Evolutionary conservation across 257 asterid genomes (phyloP).

Genomic region (Solanum corneliomulleri): DNA sequence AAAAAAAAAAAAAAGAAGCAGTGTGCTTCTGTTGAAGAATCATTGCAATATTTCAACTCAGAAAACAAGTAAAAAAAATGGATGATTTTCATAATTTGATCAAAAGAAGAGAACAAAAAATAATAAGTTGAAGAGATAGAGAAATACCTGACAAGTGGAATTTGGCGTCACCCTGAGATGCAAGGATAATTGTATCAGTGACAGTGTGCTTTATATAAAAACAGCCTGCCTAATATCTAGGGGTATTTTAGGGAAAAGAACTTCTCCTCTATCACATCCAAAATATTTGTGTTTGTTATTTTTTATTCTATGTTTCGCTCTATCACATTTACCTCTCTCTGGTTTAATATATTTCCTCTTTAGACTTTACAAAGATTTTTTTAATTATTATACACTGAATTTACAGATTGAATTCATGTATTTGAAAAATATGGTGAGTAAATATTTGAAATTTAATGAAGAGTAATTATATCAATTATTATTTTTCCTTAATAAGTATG

Average conservation of each 20-base stretch:
- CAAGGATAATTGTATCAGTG: background rate
- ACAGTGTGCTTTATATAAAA: background rate
- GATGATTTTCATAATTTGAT: background rate
- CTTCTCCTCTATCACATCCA: background rate
- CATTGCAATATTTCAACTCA: background rate
- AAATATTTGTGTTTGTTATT: background rate
- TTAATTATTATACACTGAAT: too few relatives aligned
- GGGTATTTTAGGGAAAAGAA: background rate
- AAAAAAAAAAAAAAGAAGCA: background rate
- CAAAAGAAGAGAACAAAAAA: background rate
- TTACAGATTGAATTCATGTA: too few relatives aligned
- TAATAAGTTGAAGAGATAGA: background rate
- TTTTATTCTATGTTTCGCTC: background rate
- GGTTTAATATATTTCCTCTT: too few relatives aligned
- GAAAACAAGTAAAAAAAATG: background rate
- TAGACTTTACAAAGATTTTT: too few relatives aligned
- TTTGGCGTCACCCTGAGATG: background rate
- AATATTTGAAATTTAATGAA: too few relatives aligned
- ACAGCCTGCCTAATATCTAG: too few relatives aligned
- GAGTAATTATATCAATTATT: too few relatives aligned
- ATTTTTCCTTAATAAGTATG: too few relatives aligned
- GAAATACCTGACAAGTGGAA: background rate
- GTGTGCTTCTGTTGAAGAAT: background rate
- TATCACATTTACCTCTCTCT: too few relatives aligned
- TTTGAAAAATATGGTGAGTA: background rate